phyloP scores from a whole-genome alignment of 441 rosid species.

The Adansonia madagascariensis region DNA sequence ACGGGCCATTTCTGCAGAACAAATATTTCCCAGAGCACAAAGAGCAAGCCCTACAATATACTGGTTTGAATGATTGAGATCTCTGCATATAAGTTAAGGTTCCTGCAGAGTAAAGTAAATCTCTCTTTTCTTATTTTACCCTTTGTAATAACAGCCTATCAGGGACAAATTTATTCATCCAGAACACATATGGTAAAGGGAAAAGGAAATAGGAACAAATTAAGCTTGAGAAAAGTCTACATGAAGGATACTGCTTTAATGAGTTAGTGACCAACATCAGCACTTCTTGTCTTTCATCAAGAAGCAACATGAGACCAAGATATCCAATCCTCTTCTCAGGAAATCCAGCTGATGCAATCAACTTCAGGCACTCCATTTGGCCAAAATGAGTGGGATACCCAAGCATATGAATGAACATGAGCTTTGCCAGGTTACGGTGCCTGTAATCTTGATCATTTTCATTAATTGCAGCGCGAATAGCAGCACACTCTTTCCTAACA shows the following conservation, averaged over 20 bases:
- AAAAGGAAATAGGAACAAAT: not conserved
- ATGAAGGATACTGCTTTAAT: constrained; percentile 90
- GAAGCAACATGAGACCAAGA: constrained; percentile 97
- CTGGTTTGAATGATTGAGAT: constrained; percentile 96
- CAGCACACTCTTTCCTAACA: constrained; percentile 97
- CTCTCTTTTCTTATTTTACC: constrained; percentile 17
- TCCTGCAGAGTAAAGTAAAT: constrained; percentile 33
- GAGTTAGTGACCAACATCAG: constrained; percentile 99
- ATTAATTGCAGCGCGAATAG: constrained; percentile 85
- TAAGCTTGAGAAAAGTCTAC: constrained; percentile 23
- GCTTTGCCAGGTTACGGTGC: constrained; percentile 90
- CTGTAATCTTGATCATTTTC: constrained; percentile 89
- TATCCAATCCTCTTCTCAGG: constrained; percentile 99
- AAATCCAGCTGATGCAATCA: constrained; percentile 90
- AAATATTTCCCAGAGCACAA: constrained; percentile 98
- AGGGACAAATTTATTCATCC: constrained; percentile 10
- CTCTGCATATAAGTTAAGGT: constrained; percentile 82
- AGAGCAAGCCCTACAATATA: constrained; percentile 97
- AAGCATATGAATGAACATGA: constrained; percentile 99
- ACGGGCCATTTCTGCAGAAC: constrained; percentile 99
- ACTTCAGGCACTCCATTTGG: constrained; percentile 98
- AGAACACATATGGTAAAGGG: not conserved
- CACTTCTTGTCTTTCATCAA: constrained; percentile 99
- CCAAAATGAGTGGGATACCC: constrained; percentile 99
- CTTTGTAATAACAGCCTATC: constrained; percentile 14